Evolutionary conservation across 208 protist genomes (phyloP), one percentile per base, ranked within the genome.

Genomic region (Naegleria gruberi): DNA sequence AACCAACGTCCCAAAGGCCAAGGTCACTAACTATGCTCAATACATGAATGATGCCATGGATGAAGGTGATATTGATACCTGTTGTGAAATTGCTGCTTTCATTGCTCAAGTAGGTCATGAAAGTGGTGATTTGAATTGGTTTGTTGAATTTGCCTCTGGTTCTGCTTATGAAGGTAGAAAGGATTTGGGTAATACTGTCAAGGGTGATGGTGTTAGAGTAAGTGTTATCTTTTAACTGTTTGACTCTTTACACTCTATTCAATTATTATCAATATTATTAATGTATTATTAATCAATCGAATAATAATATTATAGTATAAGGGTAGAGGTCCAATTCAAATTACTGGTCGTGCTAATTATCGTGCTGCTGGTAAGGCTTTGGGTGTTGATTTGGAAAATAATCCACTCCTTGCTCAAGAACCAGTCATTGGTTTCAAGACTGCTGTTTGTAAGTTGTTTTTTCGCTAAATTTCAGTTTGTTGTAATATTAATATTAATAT

Each of bases 281-380:
- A 41, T 88, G 90, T 23, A 91, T 91, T 65, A 91, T 17, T 23
- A 8, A 91, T 7, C 65, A 88, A 42, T 88, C 88, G 23, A 87
- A 91, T 87, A 87, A 87, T 34, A 41, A 43, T 4, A 17, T n/a
- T n/a, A n/a, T n/a, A n/a, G 6, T 91, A 55, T 89, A 91, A 91
- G 89, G 90, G 90, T 17, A 37, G 81, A 40, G 90, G 90, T 26
- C 89, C 87, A 10, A 88, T 91, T 47, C 90, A 91, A 89, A 19
- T 91, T n/a, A 91, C 90, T 10, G 90, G 90, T 77, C n/a, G 90
- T 43, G 34, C 40, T 8, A 91, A 91, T 46, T 91, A 91, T 51
- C 5, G 86, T 41, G 15, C 26, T 26, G 87, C 90, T 43, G 90
- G 89, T 34, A 83, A 40, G n/a, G 81, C 42, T 12, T 45, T 91